These are phyloP conservation scores for Buxus sempervirens DNA, from an alignment of 164 flowering plant species.

Conservation along the genomic window DNA sequence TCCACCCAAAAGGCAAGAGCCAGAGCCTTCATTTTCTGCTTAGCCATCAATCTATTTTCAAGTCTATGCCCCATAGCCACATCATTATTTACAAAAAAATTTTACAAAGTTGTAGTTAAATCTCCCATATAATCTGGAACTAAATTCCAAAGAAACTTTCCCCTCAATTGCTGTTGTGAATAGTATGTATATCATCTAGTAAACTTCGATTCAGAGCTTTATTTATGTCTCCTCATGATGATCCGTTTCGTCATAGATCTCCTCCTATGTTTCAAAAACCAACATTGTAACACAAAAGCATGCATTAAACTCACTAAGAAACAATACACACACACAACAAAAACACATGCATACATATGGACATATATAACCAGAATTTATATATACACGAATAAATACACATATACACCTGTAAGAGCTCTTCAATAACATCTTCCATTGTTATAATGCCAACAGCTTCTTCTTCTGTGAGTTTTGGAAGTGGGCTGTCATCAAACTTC, in stretches of 20 bases:
- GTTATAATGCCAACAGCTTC: slow-evolving; percentile 94
- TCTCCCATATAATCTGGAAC: no score
- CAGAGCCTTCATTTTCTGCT: no score
- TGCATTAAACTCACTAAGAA: neutral
- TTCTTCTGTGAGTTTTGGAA: slow-evolving; percentile 67
- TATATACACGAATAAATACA: neutral
- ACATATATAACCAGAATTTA: no score
- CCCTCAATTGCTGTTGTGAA: no score
- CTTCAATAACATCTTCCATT: slow-evolving; percentile 62
- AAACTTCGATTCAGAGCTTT: no score
- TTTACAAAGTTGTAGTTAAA: no score
- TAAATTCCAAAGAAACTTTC: neutral
- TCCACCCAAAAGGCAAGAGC: no score
- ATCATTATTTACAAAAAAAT: no score
- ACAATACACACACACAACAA: no score
- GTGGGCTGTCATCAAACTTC: slow-evolving; percentile 61
- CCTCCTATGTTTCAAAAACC: slow-evolving; percentile 34
- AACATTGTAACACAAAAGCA: neutral
- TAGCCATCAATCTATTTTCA: no score
- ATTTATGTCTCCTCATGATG: slow-evolving; percentile 19
- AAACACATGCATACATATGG: neutral
- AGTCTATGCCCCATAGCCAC: no score
- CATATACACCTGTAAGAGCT: slow-evolving; percentile 67
- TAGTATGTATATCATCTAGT: no score
- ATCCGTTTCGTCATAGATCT: slow-evolving; percentile 54